These are phyloP conservation scores for Penicillium verhagenii DNA, from an alignment of 495 filamentous ascomycete genomes.

Conservation along the genomic window DNA sequence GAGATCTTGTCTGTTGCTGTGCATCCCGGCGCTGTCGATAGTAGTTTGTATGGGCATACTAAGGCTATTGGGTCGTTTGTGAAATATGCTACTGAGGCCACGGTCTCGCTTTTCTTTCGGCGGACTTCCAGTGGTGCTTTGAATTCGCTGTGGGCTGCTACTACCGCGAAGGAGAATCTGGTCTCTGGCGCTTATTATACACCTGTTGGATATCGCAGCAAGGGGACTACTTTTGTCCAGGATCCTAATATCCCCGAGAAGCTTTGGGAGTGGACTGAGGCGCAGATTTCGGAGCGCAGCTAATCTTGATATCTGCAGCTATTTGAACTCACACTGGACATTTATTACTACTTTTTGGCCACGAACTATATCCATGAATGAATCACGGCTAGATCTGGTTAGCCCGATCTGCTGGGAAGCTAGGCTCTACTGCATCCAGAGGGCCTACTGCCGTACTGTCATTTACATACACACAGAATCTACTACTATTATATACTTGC, in stretches of 20 bases:
- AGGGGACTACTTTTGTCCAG: conserved; percentile 34
- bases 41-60: conserved; percentile 46
- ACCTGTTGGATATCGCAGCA: conserved; percentile 48
- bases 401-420: too few relatives aligned
- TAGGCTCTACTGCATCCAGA: too few relatives aligned
- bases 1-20: conserved; percentile 55
- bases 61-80: conserved; percentile 25
- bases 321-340: background rate
- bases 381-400: too few relatives aligned
- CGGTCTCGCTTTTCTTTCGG: conserved; percentile 25
- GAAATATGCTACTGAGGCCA: conserved; percentile 19
- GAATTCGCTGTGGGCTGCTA: conserved; percentile 62
- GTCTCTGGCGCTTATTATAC: conserved; percentile 57
- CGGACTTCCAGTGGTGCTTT: conserved; percentile 47
- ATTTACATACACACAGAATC: too few relatives aligned
- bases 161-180: conserved; percentile 30
- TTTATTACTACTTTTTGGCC: too few relatives aligned
- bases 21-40: conserved; percentile 66
- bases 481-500: too few relatives aligned
- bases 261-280: conserved; percentile 66
- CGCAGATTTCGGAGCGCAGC: conserved; percentile 38
- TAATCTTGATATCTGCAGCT: background rate
- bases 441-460: too few relatives aligned
- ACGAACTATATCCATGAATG: too few relatives aligned
- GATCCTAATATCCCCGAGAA: conserved; percentile 48